Percentiles rank a stretch among this genome's conserved stretches.
These are phyloP conservation scores for Eucalyptus marginata DNA, from an alignment of 345 rosid species.

Conservation along the genomic window DNA sequence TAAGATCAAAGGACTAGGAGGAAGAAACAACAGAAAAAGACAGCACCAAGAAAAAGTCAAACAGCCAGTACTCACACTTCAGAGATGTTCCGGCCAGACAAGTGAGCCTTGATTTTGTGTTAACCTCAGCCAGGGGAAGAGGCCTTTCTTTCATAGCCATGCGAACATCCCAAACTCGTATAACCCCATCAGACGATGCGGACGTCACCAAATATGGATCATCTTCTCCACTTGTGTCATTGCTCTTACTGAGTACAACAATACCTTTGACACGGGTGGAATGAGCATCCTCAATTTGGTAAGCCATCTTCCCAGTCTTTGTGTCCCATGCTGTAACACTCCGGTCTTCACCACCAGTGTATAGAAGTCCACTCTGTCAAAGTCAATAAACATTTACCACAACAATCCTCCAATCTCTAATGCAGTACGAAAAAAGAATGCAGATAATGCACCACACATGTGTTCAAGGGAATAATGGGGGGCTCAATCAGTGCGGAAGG, in stretches of 20 bases:
- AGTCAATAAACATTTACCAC: background rate
- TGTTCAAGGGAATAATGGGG: background rate
- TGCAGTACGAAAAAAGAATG: background rate
- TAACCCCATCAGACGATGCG: constrained; percentile 86
- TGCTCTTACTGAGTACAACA: constrained; percentile 47
- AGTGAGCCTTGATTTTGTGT: constrained; percentile 81
- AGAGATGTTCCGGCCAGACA: constrained; percentile 83
- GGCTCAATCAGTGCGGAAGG: background rate
- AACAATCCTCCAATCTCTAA: background rate
- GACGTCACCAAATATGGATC: constrained; percentile 71
- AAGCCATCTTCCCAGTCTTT: constrained; percentile 68
- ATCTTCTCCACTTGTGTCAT: constrained; percentile 12
- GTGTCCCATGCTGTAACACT: constrained; percentile 87
- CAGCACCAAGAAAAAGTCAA: background rate
- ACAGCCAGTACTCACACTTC: constrained; percentile 35
- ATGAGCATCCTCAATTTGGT: constrained; percentile 68
- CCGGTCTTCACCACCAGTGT: constrained; percentile 84
- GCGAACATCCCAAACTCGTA: constrained; percentile 92
- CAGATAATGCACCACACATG: background rate
- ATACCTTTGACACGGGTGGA: constrained; percentile 81
- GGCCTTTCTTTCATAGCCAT: constrained; percentile 54
- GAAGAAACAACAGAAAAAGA: background rate
- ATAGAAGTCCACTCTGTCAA: constrained; percentile 59
- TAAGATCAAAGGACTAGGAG: background rate
- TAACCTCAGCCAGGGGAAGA: constrained; percentile 65